phyloP scores from a whole-genome alignment of 768 basidiomycete genomes.

The Boletus eberwhitei region DNA sequence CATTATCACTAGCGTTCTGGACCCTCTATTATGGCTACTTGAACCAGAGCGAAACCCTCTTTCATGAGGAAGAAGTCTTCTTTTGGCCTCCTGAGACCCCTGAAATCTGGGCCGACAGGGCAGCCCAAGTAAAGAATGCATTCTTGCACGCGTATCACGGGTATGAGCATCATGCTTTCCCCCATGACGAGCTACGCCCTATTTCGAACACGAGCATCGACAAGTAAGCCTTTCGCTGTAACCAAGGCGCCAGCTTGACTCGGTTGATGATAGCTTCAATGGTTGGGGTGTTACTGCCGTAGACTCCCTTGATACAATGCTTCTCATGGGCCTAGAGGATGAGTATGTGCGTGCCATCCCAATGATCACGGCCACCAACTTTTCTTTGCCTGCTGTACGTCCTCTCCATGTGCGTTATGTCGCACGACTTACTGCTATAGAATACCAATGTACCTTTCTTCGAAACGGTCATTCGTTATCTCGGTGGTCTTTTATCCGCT shows the following conservation, averaged over 20 bases:
- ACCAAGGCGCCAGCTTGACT: background rate
- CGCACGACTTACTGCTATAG: conserved; percentile 7
- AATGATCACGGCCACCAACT: conserved; percentile 47
- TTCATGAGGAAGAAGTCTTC: conserved; percentile 13
- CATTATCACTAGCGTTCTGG: conserved; percentile 14
- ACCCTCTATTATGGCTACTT: conserved; percentile 16
- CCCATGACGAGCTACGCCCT: conserved; percentile 62
- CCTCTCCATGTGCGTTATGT: background rate
- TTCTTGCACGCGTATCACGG: conserved; percentile 68
- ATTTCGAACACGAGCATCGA: conserved; percentile 44
- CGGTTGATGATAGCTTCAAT: conserved; percentile 55
- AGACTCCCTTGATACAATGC: conserved; percentile 84
- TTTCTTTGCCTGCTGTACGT: conserved; percentile 44
- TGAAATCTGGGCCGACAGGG: conserved; percentile 48
- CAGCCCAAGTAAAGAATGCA: conserved; percentile 54
- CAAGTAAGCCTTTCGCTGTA: conserved; percentile 40
- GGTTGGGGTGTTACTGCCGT: conserved; percentile 77
- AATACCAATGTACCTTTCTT: conserved; percentile 55
- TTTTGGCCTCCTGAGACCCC: conserved; percentile 29
- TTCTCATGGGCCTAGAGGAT: conserved; percentile 70
- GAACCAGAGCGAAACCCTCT: background rate
- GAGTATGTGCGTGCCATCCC: conserved; percentile 67
- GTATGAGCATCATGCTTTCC: conserved; percentile 59
- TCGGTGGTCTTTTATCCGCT: conserved; percentile 84
- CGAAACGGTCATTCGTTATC: conserved; percentile 86